Evolutionary conservation across 805 yeast species (phyloP).

Genomic region (Candida ascalaphidarum): DNA sequence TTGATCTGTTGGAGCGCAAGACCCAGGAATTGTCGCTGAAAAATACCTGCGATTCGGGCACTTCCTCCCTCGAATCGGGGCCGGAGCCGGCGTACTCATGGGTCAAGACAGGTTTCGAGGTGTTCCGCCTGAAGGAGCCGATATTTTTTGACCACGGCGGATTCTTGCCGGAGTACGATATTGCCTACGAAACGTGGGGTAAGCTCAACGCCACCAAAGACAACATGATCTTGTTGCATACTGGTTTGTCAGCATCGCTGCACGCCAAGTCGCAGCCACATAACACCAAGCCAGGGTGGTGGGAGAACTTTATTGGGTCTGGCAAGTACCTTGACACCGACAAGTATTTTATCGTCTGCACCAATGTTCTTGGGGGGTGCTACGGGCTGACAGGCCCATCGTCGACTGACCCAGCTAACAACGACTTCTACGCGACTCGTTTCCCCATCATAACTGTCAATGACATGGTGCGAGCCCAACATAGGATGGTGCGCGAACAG

Average conservation of each 20-base stretch:
- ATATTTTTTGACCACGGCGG: slow-evolving; percentile 79
- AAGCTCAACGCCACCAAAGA: slow-evolving; percentile 48
- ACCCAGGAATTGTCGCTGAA: slow-evolving; percentile 21
- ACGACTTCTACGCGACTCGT: slow-evolving; percentile 67
- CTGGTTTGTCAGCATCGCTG: slow-evolving; percentile 89
- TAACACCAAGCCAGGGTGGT: slow-evolving; percentile 80
- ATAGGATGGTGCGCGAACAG: slow-evolving; percentile 52
- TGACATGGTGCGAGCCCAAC: slow-evolving; percentile 89
- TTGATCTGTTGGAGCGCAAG: slow-evolving; percentile 65
- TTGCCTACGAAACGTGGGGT: slow-evolving; percentile 97
- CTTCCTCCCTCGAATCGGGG: slow-evolving; percentile 46
- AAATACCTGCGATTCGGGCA: slow-evolving; percentile 7
- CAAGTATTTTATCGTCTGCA: slow-evolving; percentile 75
- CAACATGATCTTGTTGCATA: slow-evolving; percentile 75
- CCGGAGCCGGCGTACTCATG: slow-evolving; percentile 82
- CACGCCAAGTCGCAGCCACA: slow-evolving; percentile 78
- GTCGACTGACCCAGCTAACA: slow-evolving; percentile 62
- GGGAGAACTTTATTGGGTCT: slow-evolving; percentile 92
- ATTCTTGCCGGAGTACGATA: slow-evolving; percentile 56
- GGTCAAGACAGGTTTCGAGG: slow-evolving; percentile 58
- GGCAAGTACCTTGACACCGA: slow-evolving; percentile 72
- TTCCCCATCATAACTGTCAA: slow-evolving; percentile 81
- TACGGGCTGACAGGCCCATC: slow-evolving; percentile 94
- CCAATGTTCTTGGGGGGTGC: slow-evolving; percentile 91
- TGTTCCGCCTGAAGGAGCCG: slow-evolving; percentile 47